Base-by-base conservation (phyloP, 768 basidiomycete genomes). In the Mycena albidolilacea region DNA sequence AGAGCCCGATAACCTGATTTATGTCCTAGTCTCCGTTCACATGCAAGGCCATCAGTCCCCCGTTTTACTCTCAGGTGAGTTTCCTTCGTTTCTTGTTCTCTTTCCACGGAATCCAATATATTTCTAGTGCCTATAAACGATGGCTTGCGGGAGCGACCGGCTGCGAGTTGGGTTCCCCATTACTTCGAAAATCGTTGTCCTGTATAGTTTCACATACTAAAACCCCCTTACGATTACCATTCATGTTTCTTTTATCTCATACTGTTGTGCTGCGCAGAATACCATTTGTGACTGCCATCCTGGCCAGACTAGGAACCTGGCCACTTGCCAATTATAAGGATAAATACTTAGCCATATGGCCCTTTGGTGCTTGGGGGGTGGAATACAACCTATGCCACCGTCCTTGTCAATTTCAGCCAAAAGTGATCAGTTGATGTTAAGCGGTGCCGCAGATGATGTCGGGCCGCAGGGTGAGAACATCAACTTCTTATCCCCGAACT, bases 61-160 rank as follows among this genome's bases (percentile, higher is more conserved):
- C 54, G 54, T 55, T 35, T 35, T 55, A 55, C 54, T 55, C 54
- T 55, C 54, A 55, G 54, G 54, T 55, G 54, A 30, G 54, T 55
- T 55, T 35, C 54, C 12, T 55, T 35, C 30, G 54, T 55, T 55
- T 55, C 54, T 21, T 55, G 54, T 55, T 55, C 54, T 55, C 54
- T 55, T 55, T 7, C 30, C 30, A 30, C 23, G 54, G 30, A 35
- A 55, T 55, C 14, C 30, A 55, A 55, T 55, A 4, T 55, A 35
- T 55, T 55, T 55, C 30, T 15, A 55, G 54, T 55, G 54, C 54
- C 30, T 55, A 5, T 55, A 55, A 55, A 35, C 30, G 54, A 55
- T 55, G 23, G 9, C 30, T 35, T 55, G 30, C 30, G 54, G 30
- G 54, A 55, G 54, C 54, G 30, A 35, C 23, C 23, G 54, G 30